Conservation (phyloP, 257 asterid species). For the Fraxinus cuspidata region DNA sequence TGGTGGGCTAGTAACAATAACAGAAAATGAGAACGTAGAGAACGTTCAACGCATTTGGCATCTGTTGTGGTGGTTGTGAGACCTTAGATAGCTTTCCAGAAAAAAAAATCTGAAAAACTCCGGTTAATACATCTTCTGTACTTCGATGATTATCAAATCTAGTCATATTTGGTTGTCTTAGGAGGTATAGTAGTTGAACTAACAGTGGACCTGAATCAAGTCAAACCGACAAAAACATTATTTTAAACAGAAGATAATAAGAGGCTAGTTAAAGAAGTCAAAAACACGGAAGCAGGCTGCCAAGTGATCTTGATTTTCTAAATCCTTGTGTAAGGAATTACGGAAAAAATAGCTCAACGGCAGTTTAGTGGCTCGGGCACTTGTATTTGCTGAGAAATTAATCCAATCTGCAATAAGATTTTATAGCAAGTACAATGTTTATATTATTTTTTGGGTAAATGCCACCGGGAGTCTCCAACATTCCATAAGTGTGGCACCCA, state of each 20-base stretch:
- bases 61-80: slow-evolving; percentile 64
- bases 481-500: no score
- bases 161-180: slow-evolving; percentile 36
- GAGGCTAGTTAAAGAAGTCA: background rate
- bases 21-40: slow-evolving; percentile 16
- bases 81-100: slow-evolving; percentile 41
- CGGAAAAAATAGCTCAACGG: background rate
- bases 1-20: background rate
- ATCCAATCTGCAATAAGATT: background rate
- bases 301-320: background rate
- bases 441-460: no score
- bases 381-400: no score
- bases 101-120: slow-evolving; percentile 39
- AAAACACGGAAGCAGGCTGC: background rate
- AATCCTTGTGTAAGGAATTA: background rate
- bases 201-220: slow-evolving; percentile 61
- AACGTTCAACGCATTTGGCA: slow-evolving; percentile 48
- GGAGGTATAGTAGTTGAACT: slow-evolving; percentile 56
- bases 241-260: background rate
- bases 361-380: background rate
- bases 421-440: background rate
- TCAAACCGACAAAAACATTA: background rate
- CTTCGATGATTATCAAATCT: slow-evolving; percentile 47
- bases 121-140: slow-evolving; percentile 40
- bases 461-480: no score